Evolutionary conservation across 805 yeast species (phyloP), one percentile per base, ranked within the genome.

Genomic region (Torulaspora franciscae): DNA sequence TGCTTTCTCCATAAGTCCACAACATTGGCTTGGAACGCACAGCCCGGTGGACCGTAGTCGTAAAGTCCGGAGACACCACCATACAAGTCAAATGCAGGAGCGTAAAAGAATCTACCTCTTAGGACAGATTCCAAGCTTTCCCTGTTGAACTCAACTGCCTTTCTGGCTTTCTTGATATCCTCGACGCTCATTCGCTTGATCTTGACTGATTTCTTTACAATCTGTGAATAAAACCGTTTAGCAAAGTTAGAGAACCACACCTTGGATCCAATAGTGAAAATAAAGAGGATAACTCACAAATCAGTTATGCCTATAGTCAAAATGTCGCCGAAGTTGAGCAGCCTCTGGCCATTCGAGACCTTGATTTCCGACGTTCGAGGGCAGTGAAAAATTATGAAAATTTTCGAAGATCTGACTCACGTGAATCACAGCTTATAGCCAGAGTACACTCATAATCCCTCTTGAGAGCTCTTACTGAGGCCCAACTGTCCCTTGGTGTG

Each of bases 1-100:
- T 93, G 99, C 68, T 90, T 91, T 75, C 98, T 85, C 99, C 99
- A 93, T 40, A 79, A 76, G 63, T 95, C 99, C 50, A 93, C 74
- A 51, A 93, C 77, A 68, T 93, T 91, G 60, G 97, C 95, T 74
- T 91, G 98, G 70, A 93, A 79, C 9, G 98, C 95, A 74, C 98
- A 91, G 51, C 99, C 99, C 66, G 99, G 97, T 52, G 99, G 99
- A 72, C 99, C 99, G 65, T 90, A 93, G 68, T 93, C 99, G 68
- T 87, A 93, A 47, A 93, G 76, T 55, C 99, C 99, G 39, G 96
- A 86, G 37, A 93, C 98, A 68, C 99, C 99, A 57, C 99, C 99
- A 67, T 93, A 93, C 52, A 91, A 80, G 66, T 93, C 99, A 61
- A 93, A 93, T 28, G 98, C 83, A 54, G 99, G 99, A 13, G 98